These are phyloP conservation scores for Pezicula rhizophila DNA, from an alignment of 2,329 filamentous ascomycete species.

Conservation along the genomic window DNA sequence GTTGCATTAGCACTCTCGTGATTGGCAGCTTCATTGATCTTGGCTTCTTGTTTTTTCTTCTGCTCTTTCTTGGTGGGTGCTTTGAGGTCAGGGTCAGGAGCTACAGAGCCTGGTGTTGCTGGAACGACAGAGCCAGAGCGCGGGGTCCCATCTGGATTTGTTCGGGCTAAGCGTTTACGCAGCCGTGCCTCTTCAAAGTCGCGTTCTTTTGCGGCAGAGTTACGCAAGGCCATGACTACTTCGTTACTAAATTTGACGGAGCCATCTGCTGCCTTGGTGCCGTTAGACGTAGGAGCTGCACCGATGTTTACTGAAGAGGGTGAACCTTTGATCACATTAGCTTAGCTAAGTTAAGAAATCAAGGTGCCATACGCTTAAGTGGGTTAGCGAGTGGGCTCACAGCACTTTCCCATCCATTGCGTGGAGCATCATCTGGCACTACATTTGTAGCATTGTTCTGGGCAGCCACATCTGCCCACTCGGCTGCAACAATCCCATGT, in stretches of 20 bases:
- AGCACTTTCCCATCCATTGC: slow-evolving; percentile 39
- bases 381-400: slow-evolving; percentile 48
- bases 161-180: slow-evolving; percentile 59
- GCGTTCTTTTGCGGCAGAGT: slow-evolving; percentile 59
- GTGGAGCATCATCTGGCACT: slow-evolving; percentile 19
- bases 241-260: slow-evolving; percentile 34
- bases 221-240: slow-evolving; percentile 48
- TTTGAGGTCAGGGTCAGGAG: slow-evolving; percentile 61
- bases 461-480: slow-evolving; percentile 67
- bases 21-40: slow-evolving; percentile 69
- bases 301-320: slow-evolving; percentile 31
- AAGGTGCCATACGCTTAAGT: slow-evolving; percentile 50
- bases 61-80: slow-evolving; percentile 82
- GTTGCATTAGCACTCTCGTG: slow-evolving; percentile 81
- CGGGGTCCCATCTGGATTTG: slow-evolving; percentile 47
- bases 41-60: slow-evolving; percentile 66
- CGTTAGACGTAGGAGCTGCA: slow-evolving; percentile 40
- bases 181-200: slow-evolving; percentile 68
- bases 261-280: slow-evolving; percentile 41
- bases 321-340: slow-evolving; percentile 27
- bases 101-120: slow-evolving; percentile 55
- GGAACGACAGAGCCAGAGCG: slow-evolving; percentile 43
- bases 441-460: slow-evolving; percentile 33
- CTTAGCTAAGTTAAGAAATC: slow-evolving; percentile 19
- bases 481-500: slow-evolving; percentile 70